These are phyloP conservation scores for Parachlorella kessleri DNA, from an alignment of 139 green algal genomes.

Conservation along the genomic window DNA sequence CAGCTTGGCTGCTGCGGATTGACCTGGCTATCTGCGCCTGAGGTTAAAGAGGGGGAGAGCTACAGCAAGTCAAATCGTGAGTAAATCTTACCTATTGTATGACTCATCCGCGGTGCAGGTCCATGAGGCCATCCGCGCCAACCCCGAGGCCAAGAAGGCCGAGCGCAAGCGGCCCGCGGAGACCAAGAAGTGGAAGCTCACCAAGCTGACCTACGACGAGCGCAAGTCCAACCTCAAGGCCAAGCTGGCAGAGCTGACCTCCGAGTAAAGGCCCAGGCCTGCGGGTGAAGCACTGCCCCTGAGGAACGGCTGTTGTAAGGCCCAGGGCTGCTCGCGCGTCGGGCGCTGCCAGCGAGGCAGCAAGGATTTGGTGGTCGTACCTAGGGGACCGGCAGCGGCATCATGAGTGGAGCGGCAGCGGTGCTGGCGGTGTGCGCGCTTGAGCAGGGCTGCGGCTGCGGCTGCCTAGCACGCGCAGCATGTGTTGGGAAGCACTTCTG, in stretches of 20 bases:
- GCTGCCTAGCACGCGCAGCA: too few species aligned
- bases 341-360: not conserved
- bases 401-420: too few species aligned
- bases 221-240: constrained; percentile 93
- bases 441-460: too few species aligned
- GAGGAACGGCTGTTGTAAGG: too few species aligned
- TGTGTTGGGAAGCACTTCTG: too few species aligned
- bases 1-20: not conserved
- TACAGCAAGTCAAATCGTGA: too few species aligned
- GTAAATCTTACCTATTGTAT: not conserved
- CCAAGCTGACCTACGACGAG: constrained; percentile 96
- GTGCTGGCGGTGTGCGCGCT: too few species aligned
- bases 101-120: constrained; percentile 53
- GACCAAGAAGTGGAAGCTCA: constrained; percentile 73
- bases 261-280: constrained; percentile 17
- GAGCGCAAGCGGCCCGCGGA: constrained; percentile 72
- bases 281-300: too few species aligned
- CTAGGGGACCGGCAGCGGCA: too few species aligned
- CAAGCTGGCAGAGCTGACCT: constrained; percentile 30
- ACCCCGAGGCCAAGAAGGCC: constrained; percentile 81
- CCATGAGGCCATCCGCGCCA: constrained; percentile 89
- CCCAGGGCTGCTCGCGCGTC: not conserved
- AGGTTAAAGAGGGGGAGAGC: too few species aligned
- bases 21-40: too few species aligned
- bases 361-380: too few species aligned